Evolutionary conservation across 139 green algal genomes (phyloP).

Genomic region (Chlamydomonas sphaeroides): DNA sequence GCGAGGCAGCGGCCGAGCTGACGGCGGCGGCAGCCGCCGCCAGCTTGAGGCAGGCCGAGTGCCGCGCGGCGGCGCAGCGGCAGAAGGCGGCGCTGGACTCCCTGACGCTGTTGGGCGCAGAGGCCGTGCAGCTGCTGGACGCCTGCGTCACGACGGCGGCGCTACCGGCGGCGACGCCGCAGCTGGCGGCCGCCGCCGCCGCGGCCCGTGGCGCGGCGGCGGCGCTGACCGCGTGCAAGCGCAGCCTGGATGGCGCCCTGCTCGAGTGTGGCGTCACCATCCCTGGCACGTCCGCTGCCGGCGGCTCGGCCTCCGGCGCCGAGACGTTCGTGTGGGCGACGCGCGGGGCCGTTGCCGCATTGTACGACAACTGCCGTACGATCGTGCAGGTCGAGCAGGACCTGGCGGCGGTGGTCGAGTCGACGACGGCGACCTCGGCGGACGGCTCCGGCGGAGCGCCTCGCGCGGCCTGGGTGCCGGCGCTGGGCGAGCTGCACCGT

Average conservation of each 20-base stretch:
- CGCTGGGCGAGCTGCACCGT: constrained; percentile 45
- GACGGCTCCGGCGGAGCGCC: neutral
- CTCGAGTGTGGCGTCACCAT: neutral
- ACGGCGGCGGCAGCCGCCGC: neutral
- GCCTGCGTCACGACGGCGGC: constrained; percentile 35
- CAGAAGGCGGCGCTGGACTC: constrained; percentile 46
- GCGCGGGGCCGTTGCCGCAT: neutral
- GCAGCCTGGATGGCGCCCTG: constrained; percentile 15
- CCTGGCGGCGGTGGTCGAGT: constrained; percentile 10
- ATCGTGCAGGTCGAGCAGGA: constrained; percentile 12
- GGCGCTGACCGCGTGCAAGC: constrained; percentile 1
- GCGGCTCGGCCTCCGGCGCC: neutral
- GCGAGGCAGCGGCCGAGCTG: neutral
- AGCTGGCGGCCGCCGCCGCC: neutral
- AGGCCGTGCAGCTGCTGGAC: constrained; percentile 57
- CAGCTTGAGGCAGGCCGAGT: neutral
- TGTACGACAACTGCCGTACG: constrained; percentile 21
- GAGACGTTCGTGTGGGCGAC: neutral
- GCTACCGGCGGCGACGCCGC: constrained; percentile 27
- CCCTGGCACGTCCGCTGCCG: neutral
- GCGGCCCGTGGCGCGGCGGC: neutral
- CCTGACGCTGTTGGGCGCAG: constrained; percentile 38
- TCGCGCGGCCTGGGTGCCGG: constrained; percentile 37
- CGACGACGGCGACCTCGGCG: constrained; percentile 4
- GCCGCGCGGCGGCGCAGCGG: neutral